These are phyloP conservation scores for Chrysopogon serrulatus DNA, from an alignment of 176 grass and related monocot genomes.

Conservation along the genomic window DNA sequence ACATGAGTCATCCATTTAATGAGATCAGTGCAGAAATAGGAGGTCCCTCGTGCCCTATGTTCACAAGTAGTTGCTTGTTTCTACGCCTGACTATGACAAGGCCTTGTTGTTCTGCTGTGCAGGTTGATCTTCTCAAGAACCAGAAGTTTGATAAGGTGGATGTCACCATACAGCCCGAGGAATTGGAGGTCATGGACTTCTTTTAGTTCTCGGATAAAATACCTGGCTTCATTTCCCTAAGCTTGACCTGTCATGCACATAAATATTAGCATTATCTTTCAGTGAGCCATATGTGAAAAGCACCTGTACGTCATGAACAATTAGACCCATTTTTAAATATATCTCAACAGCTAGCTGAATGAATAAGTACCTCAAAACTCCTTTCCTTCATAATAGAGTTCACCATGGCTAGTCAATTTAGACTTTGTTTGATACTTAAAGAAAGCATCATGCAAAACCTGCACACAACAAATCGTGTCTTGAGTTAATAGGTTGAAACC, in stretches of 20 bases:
- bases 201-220: constrained; percentile 88
- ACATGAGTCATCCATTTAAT: no score
- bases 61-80: no score
- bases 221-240: constrained; percentile 98
- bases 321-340: not conserved
- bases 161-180: constrained; percentile 59
- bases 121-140: no score
- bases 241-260: constrained; percentile 52
- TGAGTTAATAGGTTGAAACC: not conserved
- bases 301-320: not conserved
- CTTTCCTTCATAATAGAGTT: constrained; percentile 88
- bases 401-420: constrained; percentile 75
- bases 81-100: no score
- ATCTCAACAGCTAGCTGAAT: not conserved
- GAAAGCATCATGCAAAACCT: constrained; percentile 86
- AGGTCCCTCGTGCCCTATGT: no score
- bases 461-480: constrained; percentile 5
- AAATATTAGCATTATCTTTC: not conserved
- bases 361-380: constrained; percentile 83
- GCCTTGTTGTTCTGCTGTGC: no score
- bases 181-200: constrained; percentile 96
- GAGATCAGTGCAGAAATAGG: no score
- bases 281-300: not conserved
- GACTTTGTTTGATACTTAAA: constrained; percentile 99
- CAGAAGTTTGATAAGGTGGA: no score